Evolutionary conservation across 331 rosid genomes (phyloP).

Genomic region (Malus hybrid): DNA sequence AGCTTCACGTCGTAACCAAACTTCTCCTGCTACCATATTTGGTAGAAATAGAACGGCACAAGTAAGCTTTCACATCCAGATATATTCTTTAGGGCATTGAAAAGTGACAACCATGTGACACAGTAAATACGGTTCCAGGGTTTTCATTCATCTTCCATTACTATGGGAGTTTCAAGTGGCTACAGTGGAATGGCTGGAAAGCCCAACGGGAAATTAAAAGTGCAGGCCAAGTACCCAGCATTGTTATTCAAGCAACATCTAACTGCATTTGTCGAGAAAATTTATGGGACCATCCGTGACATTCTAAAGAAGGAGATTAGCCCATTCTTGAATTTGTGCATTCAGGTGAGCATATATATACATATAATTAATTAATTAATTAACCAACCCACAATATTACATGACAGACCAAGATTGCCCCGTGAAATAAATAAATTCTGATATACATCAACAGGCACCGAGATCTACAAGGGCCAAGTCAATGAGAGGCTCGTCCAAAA

Average conservation of each 20-base stretch:
- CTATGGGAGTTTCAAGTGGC: conserved; percentile 74
- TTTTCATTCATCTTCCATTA: conserved; percentile 62
- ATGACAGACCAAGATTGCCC: background rate
- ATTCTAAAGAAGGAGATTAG: conserved; percentile 79
- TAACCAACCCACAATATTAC: background rate
- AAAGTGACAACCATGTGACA: background rate
- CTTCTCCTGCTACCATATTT: conserved; percentile 55
- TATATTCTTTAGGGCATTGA: background rate
- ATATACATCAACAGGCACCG: conserved; percentile 58
- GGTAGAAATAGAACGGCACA: conserved; percentile 64
- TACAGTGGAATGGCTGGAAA: conserved; percentile 79
- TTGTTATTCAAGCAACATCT: conserved; percentile 80
- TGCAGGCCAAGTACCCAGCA: conserved; percentile 93
- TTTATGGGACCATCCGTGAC: conserved; percentile 82
- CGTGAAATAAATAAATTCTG: background rate
- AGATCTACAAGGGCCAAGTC: conserved; percentile 59
- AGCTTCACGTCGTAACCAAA: conserved; percentile 46
- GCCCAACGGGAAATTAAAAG: conserved; percentile 58
- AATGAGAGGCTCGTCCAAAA: conserved; percentile 70
- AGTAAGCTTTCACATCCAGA: conserved; percentile 37
- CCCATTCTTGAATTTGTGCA: conserved; percentile 73
- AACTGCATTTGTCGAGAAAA: conserved; percentile 80
- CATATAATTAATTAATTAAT: background rate
- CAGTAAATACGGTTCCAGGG: conserved; percentile 40
- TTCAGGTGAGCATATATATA: conserved; percentile 46